Conservation (phyloP, 192 early-diverging fungal genomes). For the Backusella tarrabulga region DNA sequence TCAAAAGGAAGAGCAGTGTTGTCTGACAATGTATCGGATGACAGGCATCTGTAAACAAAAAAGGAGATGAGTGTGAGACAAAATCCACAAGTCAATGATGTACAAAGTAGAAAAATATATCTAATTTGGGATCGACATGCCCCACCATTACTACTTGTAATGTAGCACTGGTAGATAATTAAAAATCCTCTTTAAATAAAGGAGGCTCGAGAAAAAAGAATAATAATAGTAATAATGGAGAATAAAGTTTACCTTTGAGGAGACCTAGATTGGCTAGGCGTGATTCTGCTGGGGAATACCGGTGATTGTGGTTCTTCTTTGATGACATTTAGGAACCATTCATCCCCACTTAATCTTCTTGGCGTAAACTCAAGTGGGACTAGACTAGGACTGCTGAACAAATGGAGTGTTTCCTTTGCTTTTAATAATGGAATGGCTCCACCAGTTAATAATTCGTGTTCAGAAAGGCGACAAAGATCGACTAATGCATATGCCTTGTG, state of each 20-base stretch:
- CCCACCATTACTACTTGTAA: background rate
- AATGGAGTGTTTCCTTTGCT: background rate
- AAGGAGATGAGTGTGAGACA: slow-evolving; percentile 8
- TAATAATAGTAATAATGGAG: background rate
- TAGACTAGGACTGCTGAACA: background rate
- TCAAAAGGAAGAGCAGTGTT: background rate
- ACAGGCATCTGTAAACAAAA: slow-evolving; percentile 13
- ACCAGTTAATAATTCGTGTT: slow-evolving; percentile 22
- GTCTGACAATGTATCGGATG: background rate
- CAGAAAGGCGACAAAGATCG: slow-evolving; percentile 27
- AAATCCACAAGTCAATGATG: slow-evolving; percentile 14
- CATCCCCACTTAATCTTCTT: slow-evolving; percentile 4
- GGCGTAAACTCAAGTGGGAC: background rate
- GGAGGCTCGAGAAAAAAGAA: background rate
- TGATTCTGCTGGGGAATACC: background rate
- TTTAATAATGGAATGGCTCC: slow-evolving; percentile 26
- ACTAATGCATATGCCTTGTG: slow-evolving; percentile 19
- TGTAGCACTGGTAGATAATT: slow-evolving; percentile 14
- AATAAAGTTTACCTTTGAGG: slow-evolving; percentile 1
- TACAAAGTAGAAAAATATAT: slow-evolving; percentile 10
- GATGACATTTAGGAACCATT: slow-evolving; percentile 1
- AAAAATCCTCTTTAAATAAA: slow-evolving; percentile 6
- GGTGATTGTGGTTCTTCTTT: slow-evolving; percentile 4
- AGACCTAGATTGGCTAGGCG: background rate
- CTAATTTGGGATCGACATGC: slow-evolving; percentile 12